Evolutionary conservation across 176 grass and related monocot genomes (phyloP), one percentile per base, ranked within the genome.

Genomic region (Ananas comosus): DNA sequence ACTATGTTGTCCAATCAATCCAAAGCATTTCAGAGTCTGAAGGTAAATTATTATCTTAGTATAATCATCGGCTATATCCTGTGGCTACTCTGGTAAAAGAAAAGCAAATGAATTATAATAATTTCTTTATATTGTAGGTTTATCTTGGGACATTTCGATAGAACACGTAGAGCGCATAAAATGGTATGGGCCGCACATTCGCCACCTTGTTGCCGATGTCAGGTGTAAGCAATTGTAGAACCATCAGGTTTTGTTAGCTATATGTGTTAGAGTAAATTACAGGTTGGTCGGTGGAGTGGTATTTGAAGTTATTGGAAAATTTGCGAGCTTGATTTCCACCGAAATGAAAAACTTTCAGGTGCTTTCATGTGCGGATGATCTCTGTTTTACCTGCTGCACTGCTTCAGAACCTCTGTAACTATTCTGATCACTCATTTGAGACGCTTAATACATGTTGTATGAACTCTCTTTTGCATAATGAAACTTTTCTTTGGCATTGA

Each of bases 171-270:
- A 92, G 74, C 88, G 82, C 12, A 86, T 92, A 19, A 97, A 97
- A 79, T 97, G 94, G 94, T 92, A 92, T 22, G 89, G 86, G 14
- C 89, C 89, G 1, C 86, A 86, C 64, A 90, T 97, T 72, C 89
- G 88, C 17, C 94, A 92, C 70, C 68, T 97, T 24, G 94, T 97
- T 63, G 86, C 71, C 18, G 94, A 97, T 78, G 69, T 97, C 52
- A 88, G 74, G 65, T 92, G 94, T 78, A 49, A 50, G 51, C 61
- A 57, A 72, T 63, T 70, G 50, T 78, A 66, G 33, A 29, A 42
- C 21, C 27, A 10, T 13, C 23, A 66, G 27, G 8, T 66, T 25
- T 66, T 16, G 13, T 50, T 27, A 24, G 13, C 33, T 42, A 42
- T 42, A 6, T 42, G 33, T 42, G 33, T 42, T 42, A 7, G 33